A percentile compares a stretch with the other conserved stretches of the same genome.
phyloP scores from a whole-genome alignment of 2,329 filamentous ascomycete genomes.

The Calonectria montana region DNA sequence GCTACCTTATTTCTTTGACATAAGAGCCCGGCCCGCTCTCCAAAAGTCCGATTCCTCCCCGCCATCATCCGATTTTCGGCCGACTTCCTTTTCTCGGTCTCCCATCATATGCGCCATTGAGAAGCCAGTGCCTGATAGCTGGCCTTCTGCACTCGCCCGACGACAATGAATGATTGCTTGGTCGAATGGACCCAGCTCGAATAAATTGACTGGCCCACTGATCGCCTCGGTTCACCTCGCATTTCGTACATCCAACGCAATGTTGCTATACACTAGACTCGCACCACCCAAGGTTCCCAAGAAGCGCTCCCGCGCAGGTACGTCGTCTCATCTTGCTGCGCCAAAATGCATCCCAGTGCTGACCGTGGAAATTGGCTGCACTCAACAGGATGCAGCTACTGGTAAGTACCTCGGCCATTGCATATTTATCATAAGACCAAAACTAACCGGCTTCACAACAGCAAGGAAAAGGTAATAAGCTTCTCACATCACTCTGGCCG shows the following conservation, averaged over 20 bases:
- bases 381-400: constrained; percentile 61
- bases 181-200: constrained; percentile 30
- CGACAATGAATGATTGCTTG: constrained; percentile 28
- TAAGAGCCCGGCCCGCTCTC: neutral
- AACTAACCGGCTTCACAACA: constrained; percentile 25
- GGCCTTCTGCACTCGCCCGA: neutral
- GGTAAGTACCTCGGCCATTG: constrained; percentile 51
- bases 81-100: neutral
- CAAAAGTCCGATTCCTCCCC: neutral
- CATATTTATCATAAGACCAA: neutral
- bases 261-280: constrained; percentile 69
- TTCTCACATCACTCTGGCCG: neutral
- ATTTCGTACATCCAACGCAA: constrained; percentile 40
- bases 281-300: constrained; percentile 68
- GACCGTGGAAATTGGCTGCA: constrained; percentile 40
- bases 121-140: neutral
- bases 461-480: constrained; percentile 21
- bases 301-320: constrained; percentile 61
- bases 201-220: constrained; percentile 33
- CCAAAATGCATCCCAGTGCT: constrained; percentile 43
- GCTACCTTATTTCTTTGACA: constrained; percentile 6
- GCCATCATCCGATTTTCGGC: constrained; percentile 24
- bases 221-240: constrained; percentile 36
- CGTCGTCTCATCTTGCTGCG: constrained; percentile 35
- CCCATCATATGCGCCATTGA: constrained; percentile 12